Percentiles rank a stretch among this genome's conserved stretches.
Evolutionary conservation across 2,329 filamentous ascomycete genomes (phyloP).

Genomic region (Teratosphaeria gauchensis): DNA sequence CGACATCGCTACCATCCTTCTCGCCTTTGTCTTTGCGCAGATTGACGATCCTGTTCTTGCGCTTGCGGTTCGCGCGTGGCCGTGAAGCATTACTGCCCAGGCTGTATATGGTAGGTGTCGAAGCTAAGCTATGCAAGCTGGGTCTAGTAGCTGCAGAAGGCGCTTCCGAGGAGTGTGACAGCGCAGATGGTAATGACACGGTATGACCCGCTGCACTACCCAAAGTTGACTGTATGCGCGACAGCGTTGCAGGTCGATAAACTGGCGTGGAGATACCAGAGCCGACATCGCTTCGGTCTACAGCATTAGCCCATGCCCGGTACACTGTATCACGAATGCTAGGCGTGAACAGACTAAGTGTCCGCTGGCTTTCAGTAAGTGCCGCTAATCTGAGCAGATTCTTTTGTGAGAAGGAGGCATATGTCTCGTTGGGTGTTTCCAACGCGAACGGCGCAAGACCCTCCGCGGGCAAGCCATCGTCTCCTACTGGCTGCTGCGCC

Average conservation of each 20-base stretch:
- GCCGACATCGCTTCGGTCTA: conserved; percentile 54
- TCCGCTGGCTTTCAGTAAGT: conserved; percentile 79
- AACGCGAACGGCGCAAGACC: conserved; percentile 61
- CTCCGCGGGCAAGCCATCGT: conserved; percentile 47
- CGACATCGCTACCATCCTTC: conserved; percentile 29
- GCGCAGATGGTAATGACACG: conserved; percentile 11
- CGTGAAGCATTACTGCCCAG: conserved; percentile 53
- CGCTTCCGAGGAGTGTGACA: conserved; percentile 58
- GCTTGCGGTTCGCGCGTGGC: conserved; percentile 57
- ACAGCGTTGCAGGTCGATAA: conserved; percentile 35
- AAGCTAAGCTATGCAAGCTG: conserved; percentile 53
- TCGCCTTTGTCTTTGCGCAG: conserved; percentile 51
- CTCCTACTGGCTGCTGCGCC: conserved; percentile 52
- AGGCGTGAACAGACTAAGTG: conserved; percentile 82
- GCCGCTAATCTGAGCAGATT: conserved; percentile 76
- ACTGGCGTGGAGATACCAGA: conserved; percentile 31
- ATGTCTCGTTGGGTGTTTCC: conserved; percentile 69
- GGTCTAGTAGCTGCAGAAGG: conserved; percentile 58
- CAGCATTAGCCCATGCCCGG: conserved; percentile 76
- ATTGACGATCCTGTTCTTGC: conserved; percentile 77
- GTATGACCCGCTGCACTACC: conserved; percentile 14
- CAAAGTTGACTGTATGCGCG: conserved; percentile 36
- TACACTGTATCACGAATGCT: conserved; percentile 86
- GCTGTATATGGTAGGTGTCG: conserved; percentile 39
- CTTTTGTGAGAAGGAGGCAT: conserved; percentile 91